Evolutionary conservation across 1,284 basidiomycete species (phyloP), one percentile per base, ranked within the genome.

Genomic region (Irpex sp.): DNA sequence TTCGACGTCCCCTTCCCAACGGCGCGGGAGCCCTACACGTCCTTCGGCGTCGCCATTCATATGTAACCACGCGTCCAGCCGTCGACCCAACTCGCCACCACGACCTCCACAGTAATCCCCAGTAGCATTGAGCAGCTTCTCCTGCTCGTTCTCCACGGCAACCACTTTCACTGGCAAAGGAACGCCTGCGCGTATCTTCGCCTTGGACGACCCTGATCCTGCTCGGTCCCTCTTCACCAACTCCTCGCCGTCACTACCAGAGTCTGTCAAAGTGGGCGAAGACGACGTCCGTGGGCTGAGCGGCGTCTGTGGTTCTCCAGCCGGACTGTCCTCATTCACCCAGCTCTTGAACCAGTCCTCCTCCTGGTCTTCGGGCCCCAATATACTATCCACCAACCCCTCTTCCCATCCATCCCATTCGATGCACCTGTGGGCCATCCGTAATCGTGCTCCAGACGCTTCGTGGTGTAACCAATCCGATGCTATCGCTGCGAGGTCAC

Each of bases 341-440:
- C 73, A 75, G 55, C 79, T 79, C 65, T 78, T 78, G 73, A 87
- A 85, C 89, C 89, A 90, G 58, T 88, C 87, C 4, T 83, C 83
- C 67, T 91, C 86, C 56, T 79, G 72, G 21, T 90, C 89, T 68
- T 84, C 86, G 0, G 85, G 81, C 0, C 90, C 90, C 26, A 93
- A 77, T 54, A 92, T 90, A 63, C 83, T 87, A 9, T 85, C 84
- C 1, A 89, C 83, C 26, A 93, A 78, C 0, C 90, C 91, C 70
- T 93, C 91, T 69, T 93, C 90, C 90, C 91, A 93, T 1, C 90
- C 91, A 69, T 93, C 90, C 91, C 91, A 93, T 71, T 93, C 91
- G 43, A 82, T 83, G 67, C 85, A 90, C 17, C 89, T 84, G 73
- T 93, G 90, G 2, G 88, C 89, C 73, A 88, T 81, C 50, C 91